These are phyloP conservation scores for Xerocomus amazonicus DNA, from an alignment of 1,284 basidiomycete species.

Conservation along the genomic window DNA sequence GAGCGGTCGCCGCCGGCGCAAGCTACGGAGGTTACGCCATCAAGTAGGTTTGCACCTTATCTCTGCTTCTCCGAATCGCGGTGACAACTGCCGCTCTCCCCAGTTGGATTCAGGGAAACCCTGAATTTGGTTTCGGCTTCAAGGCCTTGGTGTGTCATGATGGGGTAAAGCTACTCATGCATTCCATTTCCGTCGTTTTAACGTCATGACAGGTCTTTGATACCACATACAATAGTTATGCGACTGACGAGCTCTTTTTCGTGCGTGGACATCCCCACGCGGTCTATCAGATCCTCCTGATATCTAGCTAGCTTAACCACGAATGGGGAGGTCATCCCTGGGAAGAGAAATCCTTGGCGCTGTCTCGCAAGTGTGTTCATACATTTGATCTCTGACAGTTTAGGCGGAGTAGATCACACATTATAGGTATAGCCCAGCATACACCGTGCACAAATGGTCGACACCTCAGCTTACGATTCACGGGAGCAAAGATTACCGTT, in stretches of 20 bases:
- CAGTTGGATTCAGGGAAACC: conserved; percentile 94
- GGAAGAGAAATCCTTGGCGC: conserved; percentile 54
- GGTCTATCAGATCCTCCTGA: not conserved
- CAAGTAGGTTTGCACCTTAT: conserved; percentile 48
- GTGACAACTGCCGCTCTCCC: conserved; percentile 11
- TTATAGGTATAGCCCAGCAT: conserved; percentile 64
- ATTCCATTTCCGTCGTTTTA: conserved; percentile 1
- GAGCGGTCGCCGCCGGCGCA: conserved; percentile 78
- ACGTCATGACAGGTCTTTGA: conserved; percentile 54
- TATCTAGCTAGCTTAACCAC: conserved; percentile 62
- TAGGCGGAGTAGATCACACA: not conserved
- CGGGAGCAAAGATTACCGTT: conserved; percentile 81
- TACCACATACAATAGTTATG: conserved; percentile 68
- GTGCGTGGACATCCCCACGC: conserved; percentile 40
- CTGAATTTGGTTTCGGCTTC: conserved; percentile 80
- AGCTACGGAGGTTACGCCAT: conserved; percentile 83
- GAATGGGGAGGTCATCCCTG: conserved; percentile 82
- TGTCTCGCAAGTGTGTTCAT: conserved; percentile 51
- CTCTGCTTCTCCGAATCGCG: not conserved
- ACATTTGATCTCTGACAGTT: not conserved
- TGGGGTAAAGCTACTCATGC: conserved; percentile 49
- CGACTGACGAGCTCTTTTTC: conserved; percentile 87
- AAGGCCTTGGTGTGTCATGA: conserved; percentile 88
- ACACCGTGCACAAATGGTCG: conserved; percentile 80
- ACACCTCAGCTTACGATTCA: conserved; percentile 86